Conservation (phyloP, 768 basidiomycete species). For the Boletus reticuloceps region DNA sequence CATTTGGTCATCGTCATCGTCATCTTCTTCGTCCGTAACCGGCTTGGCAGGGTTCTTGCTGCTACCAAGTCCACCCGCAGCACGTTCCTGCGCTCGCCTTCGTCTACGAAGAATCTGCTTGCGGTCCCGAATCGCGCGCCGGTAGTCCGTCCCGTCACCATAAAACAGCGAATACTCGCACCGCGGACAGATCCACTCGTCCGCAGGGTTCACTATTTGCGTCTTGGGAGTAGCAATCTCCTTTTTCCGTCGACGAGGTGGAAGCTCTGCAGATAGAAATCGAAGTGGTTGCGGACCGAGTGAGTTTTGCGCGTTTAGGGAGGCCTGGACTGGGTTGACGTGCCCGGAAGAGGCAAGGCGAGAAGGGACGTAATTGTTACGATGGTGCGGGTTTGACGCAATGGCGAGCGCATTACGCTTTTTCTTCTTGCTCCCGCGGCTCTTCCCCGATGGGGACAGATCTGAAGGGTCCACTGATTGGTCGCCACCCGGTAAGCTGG, state of each 20-base stretch:
- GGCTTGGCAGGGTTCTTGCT: conserved; percentile 21
- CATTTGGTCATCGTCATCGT: conserved; percentile 14
- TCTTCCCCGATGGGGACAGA: conserved; percentile 30
- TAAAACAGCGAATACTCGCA: conserved; percentile 94
- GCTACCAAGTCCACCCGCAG: conserved; percentile 36
- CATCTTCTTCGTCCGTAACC: conserved; percentile 25
- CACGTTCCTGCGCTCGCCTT: conserved; percentile 68
- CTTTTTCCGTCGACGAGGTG: conserved; percentile 41
- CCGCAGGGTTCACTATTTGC: conserved; percentile 54
- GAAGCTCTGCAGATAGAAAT: conserved; percentile 69
- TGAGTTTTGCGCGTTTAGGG: conserved; percentile 43
- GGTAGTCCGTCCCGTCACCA: conserved; percentile 70
- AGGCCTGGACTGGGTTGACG: conserved; percentile 37
- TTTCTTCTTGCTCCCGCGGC: conserved; percentile 73
- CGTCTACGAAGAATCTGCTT: conserved; percentile 76
- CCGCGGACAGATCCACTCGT: conserved; percentile 93
- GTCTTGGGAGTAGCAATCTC: conserved; percentile 26
- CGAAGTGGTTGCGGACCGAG: conserved; percentile 61
- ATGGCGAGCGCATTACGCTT: conserved; percentile 89
- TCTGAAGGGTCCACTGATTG: conserved; percentile 40
- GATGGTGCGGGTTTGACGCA: conserved; percentile 93
- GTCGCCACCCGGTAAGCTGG: conserved; percentile 30
- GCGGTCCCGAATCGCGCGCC: conserved; percentile 62
- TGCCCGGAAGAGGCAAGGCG: conserved; percentile 57
- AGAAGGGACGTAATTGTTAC: conserved; percentile 91